Conservation (phyloP, 2,329 filamentous ascomycete species). For the Onygena corvina region DNA sequence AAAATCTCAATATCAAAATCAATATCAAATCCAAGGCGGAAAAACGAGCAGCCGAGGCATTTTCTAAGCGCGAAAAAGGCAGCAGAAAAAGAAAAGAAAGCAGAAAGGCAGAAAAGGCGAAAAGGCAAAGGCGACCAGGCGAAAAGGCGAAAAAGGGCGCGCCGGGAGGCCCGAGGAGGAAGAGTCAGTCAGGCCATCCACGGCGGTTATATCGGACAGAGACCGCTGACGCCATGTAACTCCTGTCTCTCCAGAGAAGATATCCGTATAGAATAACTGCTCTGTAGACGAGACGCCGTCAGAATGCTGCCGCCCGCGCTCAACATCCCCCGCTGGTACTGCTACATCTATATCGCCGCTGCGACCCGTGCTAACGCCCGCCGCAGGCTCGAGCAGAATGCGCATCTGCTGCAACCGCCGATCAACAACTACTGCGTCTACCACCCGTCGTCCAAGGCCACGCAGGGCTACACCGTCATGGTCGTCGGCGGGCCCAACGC, state of each 20-base stretch:
- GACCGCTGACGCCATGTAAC: neutral
- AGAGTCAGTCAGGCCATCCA: neutral
- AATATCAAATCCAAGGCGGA: neutral
- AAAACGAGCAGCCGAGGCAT: neutral
- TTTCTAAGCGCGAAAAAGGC: neutral
- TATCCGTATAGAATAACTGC: no score
- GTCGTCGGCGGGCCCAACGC: conserved; percentile 94
- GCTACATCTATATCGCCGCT: neutral
- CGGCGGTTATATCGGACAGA: neutral
- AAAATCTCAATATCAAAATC: no score
- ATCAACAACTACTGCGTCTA: conserved; percentile 98
- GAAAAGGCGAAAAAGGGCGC: neutral
- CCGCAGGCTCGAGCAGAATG: conserved; percentile 78
- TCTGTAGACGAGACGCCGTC: neutral
- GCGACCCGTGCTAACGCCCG: neutral
- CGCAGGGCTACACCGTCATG: conserved; percentile 83
- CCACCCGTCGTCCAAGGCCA: conserved; percentile 52
- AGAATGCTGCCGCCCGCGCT: conserved; percentile 30
- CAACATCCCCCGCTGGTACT: conserved; percentile 38
- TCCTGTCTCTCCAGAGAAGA: no score
- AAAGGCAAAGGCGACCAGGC: neutral
- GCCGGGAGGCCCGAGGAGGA: neutral
- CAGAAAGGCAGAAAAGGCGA: neutral
- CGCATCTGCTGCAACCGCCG: conserved; percentile 81
- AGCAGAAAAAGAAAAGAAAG: neutral